Percentiles rank a stretch among this genome's conserved stretches.
Conservation (phyloP, 768 basidiomycete genomes). For the Tricholoma flavovirens region DNA sequence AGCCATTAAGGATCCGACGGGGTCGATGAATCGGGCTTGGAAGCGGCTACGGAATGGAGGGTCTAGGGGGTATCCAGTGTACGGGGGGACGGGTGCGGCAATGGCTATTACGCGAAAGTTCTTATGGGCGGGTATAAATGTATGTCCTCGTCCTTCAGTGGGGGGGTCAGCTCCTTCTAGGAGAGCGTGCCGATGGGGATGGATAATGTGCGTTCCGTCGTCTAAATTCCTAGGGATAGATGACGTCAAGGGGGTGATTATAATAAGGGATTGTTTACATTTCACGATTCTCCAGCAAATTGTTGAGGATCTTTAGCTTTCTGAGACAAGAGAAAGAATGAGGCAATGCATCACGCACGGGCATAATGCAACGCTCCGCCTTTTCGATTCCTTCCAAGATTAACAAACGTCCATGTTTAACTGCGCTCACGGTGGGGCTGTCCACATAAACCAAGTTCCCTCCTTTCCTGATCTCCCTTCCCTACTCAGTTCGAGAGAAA, state of each 20-base stretch:
- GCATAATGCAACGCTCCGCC: constrained; percentile 69
- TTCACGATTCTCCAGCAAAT: constrained; percentile 66
- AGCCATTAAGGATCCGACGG: constrained; percentile 46
- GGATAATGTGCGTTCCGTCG: constrained; percentile 66
- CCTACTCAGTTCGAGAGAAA: constrained; percentile 25
- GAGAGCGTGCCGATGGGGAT: constrained; percentile 54
- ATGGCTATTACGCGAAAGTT: constrained; percentile 67
- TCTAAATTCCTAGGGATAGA: constrained; percentile 48
- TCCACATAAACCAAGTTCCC: constrained; percentile 64
- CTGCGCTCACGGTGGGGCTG: constrained; percentile 60
- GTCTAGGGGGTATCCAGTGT: constrained; percentile 59
- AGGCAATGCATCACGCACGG: constrained; percentile 33
- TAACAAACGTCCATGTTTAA: constrained; percentile 57
- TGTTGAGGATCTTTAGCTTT: constrained; percentile 46
- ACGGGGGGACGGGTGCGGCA: constrained; percentile 63
- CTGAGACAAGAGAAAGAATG: not conserved
- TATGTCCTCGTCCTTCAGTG: constrained; percentile 29
- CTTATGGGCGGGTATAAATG: constrained; percentile 60
- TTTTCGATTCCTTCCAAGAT: constrained; percentile 70
- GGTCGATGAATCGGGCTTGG: constrained; percentile 63
- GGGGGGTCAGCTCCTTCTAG: constrained; percentile 29
- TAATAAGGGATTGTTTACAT: constrained; percentile 33
- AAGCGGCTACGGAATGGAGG: constrained; percentile 67
- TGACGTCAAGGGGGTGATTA: not conserved
- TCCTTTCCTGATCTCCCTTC: constrained; percentile 55